Base-by-base conservation (phyloP, 768 basidiomycete genomes). In the Kwoniella sp. region DNA sequence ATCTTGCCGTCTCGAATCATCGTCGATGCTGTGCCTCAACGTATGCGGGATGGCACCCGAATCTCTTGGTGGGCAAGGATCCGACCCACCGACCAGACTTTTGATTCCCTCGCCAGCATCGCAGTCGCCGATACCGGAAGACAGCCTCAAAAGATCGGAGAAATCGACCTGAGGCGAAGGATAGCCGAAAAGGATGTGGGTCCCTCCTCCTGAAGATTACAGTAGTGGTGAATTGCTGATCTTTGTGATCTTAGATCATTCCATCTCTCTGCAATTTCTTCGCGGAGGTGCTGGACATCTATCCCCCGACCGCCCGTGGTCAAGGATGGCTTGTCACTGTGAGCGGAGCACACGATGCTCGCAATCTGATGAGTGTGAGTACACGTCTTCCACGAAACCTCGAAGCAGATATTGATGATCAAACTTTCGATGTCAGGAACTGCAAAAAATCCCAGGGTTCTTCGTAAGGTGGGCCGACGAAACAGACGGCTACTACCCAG, bases 321-420 rank as follows among this genome's bases (percentile, higher is more conserved):
- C 63, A 63, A 29, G 69, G 73, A 8, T 74, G 73, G 73, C 56
- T 74, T 2, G 55, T 74, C 23, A 53, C 60, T 0, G 66, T 74
- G 8, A 65, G 50, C 20, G 64, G 66, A 5, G 41, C 48, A 1
- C 26, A 41, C 4, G 69, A 68, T 8, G 71, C 52, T 9, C 25
- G 55, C 8, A 30, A 55, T 26, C 29, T 74, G 13, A 69, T 74
- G 66, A 65, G 56, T 25, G 73, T 74, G 48, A 63, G 73, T 38
- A 22, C 13, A 20, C 7, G 15, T 25, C 22, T 1, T 23, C 29
- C 4, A 38, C 37, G 34, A 48, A 47, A 26, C 4, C 28, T 2
- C n/a, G n/a, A 13, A 29, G 65, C 55, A 53, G 34, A 37, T 37
- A 13, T 53, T 9, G 41, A 37, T 48, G 25, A 15, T 31, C 29